Conservation (phyloP, 495 filamentous ascomycete genomes). For the Talaromyces adpressus region DNA sequence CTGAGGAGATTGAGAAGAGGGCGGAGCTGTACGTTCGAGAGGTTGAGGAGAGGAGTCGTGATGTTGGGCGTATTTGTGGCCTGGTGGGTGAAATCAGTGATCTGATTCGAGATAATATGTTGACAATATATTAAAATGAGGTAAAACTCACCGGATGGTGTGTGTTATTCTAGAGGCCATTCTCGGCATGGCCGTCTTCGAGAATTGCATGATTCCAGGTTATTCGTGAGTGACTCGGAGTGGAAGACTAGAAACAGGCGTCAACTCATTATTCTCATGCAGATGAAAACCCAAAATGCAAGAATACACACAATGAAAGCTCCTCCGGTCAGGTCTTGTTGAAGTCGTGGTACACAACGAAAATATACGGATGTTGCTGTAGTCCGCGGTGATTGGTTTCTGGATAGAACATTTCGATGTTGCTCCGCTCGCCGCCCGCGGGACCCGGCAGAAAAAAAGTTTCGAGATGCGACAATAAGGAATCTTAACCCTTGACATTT, state of each 20-base stretch:
- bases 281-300: neutral
- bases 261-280: neutral
- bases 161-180: neutral
- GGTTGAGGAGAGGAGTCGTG: neutral
- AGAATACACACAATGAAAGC: neutral
- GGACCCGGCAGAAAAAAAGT: conserved; percentile 3
- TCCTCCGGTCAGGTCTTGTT: neutral
- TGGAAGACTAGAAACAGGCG: neutral
- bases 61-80: neutral
- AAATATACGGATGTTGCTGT: neutral
- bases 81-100: neutral
- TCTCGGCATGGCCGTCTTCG: neutral
- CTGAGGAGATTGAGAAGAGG: neutral
- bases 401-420: neutral
- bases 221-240: neutral
- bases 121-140: neutral
- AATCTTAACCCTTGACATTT: neutral
- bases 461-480: conserved; percentile 1
- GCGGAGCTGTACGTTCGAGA: neutral
- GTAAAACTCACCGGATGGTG: neutral
- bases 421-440: conserved; percentile 4
- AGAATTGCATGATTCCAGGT: neutral
- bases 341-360: neutral
- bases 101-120: neutral
- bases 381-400: neutral